Evolutionary conservation across 108 stramenopile genomes (phyloP), one percentile per base, ranked within the genome.

Genomic region (Cyclotella cryptica): DNA sequence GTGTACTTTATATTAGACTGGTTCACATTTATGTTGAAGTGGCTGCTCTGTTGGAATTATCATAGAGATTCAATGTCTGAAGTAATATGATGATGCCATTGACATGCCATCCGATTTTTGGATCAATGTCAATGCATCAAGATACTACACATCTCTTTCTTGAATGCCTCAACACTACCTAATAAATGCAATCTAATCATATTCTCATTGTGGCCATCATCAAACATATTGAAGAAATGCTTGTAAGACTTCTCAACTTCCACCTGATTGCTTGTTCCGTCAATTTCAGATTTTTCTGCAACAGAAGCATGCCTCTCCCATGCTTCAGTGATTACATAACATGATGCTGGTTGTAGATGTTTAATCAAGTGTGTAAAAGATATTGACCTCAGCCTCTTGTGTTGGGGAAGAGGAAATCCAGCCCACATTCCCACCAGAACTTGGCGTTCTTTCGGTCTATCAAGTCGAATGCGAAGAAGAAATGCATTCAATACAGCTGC

Each of bases 311-410:
- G 60, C 47, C 57, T 72, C 43, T 80, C 79, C 79, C 79, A 80
- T n/a, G 79, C 79, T 52, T 80, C 66, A 0, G 72, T 68, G 24
- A 79, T 46, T 35, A 74, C 35, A 39, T 49, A 80, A 43, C 72
- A 69, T 35, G 79, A 67, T 62, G 71, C 66, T 28, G 46, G 72
- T 5, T 54, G 39, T 24, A 79, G 41, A 19, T 26, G 49, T 39
- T 52, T 19, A 51, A 80, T 44, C n/a, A 80, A 44, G 12, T 46
- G 12, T 12, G 28, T 24, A 73, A 80, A 79, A 17, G 26, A 39
- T 15, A 12, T 40, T 19, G 24, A 10, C 19, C 21, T 17, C 5
- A 15, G 46, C 21, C 22, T 13, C 9, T 22, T 61, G 14, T 41
- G 14, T 40, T n/a, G n/a, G 18, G 46, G 53, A 41, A 39, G 66